phyloP scores from a whole-genome alignment of 441 rosid genomes.

The Populus tomentosa region DNA sequence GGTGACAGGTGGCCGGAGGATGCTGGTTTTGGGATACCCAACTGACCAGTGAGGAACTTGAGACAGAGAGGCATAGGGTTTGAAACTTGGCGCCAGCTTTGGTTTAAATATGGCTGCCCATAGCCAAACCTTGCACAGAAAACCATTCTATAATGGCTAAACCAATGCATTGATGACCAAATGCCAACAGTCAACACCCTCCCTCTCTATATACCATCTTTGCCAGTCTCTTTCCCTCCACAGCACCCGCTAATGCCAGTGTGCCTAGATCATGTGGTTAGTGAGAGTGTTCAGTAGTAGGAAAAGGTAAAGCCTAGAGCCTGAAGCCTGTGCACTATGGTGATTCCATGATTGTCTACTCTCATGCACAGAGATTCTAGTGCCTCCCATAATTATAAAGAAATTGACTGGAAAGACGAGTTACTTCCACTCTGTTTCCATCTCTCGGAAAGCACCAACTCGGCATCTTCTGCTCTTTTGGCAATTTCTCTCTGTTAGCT shows the following conservation, averaged over 20 bases:
- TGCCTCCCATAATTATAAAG: too few species aligned
- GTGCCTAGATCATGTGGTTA: too few species aligned
- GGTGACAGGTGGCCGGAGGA: conserved; percentile 50
- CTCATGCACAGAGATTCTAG: too few species aligned
- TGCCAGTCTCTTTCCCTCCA: too few species aligned
- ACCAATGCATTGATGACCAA: not conserved
- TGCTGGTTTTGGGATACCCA: conserved; percentile 46
- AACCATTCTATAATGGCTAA: conserved; percentile 11
- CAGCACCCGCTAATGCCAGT: too few species aligned
- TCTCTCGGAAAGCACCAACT: not conserved
- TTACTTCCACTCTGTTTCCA: not conserved
- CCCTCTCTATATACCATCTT: too few species aligned
- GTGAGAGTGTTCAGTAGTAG: not conserved
- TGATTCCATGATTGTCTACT: too few species aligned
- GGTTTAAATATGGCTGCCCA: conserved; percentile 27
- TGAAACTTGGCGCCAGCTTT: conserved; percentile 31
- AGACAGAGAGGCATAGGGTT: conserved; percentile 20
- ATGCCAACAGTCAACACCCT: not conserved
- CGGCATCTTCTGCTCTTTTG: not conserved
- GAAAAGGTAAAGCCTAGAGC: too few species aligned
- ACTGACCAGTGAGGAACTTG: conserved; percentile 37
- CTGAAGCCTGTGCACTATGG: too few species aligned
- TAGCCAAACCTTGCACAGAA: conserved; percentile 16
- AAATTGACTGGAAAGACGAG: too few species aligned
- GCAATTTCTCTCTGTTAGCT: not conserved